phyloP scores from a whole-genome alignment of 495 filamentous ascomycete genomes.

The Penicillium verhagenii region DNA sequence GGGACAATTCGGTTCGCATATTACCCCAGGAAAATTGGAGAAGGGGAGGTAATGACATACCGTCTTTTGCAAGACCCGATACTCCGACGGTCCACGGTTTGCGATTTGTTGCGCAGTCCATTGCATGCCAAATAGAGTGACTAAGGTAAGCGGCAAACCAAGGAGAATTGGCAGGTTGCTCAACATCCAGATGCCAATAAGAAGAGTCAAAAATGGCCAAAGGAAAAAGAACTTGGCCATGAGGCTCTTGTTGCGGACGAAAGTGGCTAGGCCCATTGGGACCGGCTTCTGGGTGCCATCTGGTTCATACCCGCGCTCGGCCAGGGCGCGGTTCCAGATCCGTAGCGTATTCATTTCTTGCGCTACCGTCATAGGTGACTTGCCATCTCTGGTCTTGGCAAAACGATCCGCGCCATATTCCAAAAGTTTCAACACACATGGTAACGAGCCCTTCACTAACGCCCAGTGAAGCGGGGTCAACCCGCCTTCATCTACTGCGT shows the following conservation, averaged over 20 bases:
- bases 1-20: background rate
- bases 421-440: constrained; percentile 84
- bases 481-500: constrained; percentile 84
- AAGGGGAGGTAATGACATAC: constrained; percentile 49
- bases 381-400: constrained; percentile 79
- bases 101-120: constrained; percentile 75
- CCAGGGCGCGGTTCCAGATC: constrained; percentile 80
- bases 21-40: background rate
- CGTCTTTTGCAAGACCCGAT: constrained; percentile 84
- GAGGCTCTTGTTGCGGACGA: constrained; percentile 72
- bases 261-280: constrained; percentile 46
- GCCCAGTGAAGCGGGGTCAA: constrained; percentile 97
- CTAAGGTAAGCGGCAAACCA: constrained; percentile 66
- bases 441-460: constrained; percentile 82
- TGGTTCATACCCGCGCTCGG: constrained; percentile 79
- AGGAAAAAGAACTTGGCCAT: constrained; percentile 88
- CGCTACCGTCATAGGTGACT: constrained; percentile 80
- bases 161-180: constrained; percentile 71
- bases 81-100: constrained; percentile 77
- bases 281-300: constrained; percentile 68
- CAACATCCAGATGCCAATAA: constrained; percentile 66
- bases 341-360: constrained; percentile 83
- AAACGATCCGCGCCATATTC: constrained; percentile 95
- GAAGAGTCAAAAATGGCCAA: constrained; percentile 77
- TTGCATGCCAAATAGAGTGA: constrained; percentile 70